A percentile compares a stretch with the other conserved stretches of the same genome.
Conservation (phyloP, 768 basidiomycete species). For the Phanerochaete carnosa region DNA sequence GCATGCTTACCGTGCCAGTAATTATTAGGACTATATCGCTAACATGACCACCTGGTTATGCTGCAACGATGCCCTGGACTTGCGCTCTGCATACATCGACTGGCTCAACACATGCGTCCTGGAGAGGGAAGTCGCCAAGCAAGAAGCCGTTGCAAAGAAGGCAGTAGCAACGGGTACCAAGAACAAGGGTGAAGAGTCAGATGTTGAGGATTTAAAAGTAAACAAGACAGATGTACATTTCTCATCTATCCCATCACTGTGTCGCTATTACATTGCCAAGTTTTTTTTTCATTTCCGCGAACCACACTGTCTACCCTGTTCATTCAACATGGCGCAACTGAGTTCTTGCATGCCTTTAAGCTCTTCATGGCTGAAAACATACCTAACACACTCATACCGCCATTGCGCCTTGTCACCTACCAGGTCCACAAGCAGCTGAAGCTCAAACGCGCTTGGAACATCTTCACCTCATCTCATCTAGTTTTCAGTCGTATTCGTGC, state of each 20-base stretch:
- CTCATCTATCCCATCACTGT: background rate
- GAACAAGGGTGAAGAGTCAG: too few relatives aligned
- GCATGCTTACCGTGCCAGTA: constrained; percentile 22
- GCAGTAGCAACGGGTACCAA: too few relatives aligned
- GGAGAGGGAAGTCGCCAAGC: constrained; percentile 1
- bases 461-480: background rate
- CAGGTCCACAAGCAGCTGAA: constrained; percentile 9
- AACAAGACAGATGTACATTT: constrained; percentile 6
- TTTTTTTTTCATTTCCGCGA: background rate
- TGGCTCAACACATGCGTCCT: background rate
- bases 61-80: constrained; percentile 12
- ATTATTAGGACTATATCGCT: constrained; percentile 20
- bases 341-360: background rate
- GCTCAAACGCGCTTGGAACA: constrained; percentile 1
- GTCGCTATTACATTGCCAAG: constrained; percentile 3
- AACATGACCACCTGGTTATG: constrained; percentile 24
- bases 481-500: background rate
- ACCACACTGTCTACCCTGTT: background rate
- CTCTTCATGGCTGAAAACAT: background rate
- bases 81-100: background rate
- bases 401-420: background rate
- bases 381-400: background rate
- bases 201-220: background rate
- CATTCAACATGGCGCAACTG: background rate
- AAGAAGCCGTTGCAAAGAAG: background rate